A percentile compares a stretch with the other conserved stretches of the same genome.
Evolutionary conservation across 768 basidiomycete genomes (phyloP).

Genomic region (Tricholoma hemisulphureum): DNA sequence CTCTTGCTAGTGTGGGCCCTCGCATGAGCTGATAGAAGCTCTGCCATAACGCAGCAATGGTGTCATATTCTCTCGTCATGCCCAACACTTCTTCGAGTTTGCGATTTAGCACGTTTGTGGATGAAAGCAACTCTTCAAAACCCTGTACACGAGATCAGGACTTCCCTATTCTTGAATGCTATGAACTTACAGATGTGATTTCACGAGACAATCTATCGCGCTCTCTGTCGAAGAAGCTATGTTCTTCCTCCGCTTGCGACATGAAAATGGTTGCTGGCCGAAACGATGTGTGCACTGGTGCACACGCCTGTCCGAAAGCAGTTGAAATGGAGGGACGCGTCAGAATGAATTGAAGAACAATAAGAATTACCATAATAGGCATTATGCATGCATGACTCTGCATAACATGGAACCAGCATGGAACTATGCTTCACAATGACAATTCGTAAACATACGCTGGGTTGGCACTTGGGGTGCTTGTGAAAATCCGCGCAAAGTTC

Average conservation of each 20-base stretch:
- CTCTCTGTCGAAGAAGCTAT: conserved; percentile 75
- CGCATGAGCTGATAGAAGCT: conserved; percentile 79
- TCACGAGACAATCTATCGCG: conserved; percentile 72
- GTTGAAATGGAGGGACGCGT: too few relatives aligned
- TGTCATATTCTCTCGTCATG: conserved; percentile 91
- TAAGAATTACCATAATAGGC: too few relatives aligned
- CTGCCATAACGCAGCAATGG: conserved; percentile 82
- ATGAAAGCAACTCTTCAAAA: conserved; percentile 84
- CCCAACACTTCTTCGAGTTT: conserved; percentile 90
- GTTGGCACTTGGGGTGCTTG: too few relatives aligned
- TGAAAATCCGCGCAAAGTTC: too few relatives aligned
- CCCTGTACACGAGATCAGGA: conserved; percentile 44
- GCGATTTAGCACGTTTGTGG: conserved; percentile 83
- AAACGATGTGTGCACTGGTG: too few relatives aligned
- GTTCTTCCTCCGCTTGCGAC: conserved; percentile 45
- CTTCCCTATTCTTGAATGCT: background rate
- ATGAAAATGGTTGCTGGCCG: conserved; percentile 14
- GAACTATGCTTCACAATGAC: too few relatives aligned
- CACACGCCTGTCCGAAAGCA: too few relatives aligned
- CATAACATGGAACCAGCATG: too few relatives aligned
- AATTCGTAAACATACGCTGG: too few relatives aligned
- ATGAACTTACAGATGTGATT: conserved; percentile 60
- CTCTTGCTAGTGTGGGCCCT: conserved; percentile 41
- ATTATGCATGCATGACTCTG: too few relatives aligned
- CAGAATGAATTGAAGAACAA: too few relatives aligned